Conservation (phyloP, 352 stramenopile species). For the Aphanomyces euteiches region DNA sequence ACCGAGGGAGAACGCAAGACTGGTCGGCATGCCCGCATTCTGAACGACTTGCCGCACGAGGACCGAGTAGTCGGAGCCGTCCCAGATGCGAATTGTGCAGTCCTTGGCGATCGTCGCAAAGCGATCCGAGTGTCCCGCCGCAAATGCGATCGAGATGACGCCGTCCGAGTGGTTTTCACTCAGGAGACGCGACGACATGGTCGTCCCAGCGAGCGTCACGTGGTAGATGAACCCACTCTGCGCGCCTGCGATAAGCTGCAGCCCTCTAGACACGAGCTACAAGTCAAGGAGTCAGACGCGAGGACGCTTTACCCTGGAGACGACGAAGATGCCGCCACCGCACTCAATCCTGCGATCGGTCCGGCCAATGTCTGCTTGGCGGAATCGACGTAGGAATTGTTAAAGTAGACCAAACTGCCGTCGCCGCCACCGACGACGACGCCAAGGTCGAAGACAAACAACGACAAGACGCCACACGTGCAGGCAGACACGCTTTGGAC, state of each 20-base stretch:
- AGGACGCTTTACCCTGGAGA: conserved; percentile 14
- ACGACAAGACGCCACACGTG: conserved; percentile 69
- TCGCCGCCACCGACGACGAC: conserved; percentile 81
- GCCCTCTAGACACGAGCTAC: conserved; percentile 33
- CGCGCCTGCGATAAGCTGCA: conserved; percentile 72
- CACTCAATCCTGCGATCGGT: conserved; percentile 45
- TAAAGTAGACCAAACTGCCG: conserved; percentile 78
- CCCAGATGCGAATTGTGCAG: conserved; percentile 87
- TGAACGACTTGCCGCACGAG: conserved; percentile 50
- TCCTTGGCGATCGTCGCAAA: conserved; percentile 88
- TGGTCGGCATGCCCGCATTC: conserved; percentile 62
- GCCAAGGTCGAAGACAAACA: conserved; percentile 43
- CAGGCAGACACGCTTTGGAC: conserved; percentile 71
- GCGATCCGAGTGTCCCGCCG: conserved; percentile 64
- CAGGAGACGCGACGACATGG: conserved; percentile 40
- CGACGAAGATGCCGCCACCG: background rate
- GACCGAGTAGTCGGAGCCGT: conserved; percentile 83
- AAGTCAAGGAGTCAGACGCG: conserved; percentile 47
- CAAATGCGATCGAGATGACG: conserved; percentile 78
- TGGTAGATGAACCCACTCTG: conserved; percentile 72
- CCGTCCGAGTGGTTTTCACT: conserved; percentile 80
- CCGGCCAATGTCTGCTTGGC: conserved; percentile 67
- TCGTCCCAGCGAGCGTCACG: conserved; percentile 38
- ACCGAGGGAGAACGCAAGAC: conserved; percentile 74
- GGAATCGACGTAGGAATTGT: conserved; percentile 66